Evolutionary conservation across 2,329 filamentous ascomycete genomes (phyloP).

Genomic region (Penicillium sp.): DNA sequence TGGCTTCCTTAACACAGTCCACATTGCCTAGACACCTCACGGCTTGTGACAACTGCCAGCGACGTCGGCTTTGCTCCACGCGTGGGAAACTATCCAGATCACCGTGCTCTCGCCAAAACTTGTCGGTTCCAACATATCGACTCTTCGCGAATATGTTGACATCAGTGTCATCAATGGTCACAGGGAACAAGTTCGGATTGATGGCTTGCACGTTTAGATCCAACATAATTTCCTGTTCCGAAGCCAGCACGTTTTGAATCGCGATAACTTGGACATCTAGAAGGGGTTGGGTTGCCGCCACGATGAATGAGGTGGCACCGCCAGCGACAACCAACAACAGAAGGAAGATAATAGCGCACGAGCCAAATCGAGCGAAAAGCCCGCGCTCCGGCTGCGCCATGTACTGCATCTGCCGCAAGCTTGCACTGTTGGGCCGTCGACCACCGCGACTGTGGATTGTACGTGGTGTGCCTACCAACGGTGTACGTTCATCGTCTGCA

Average conservation of each 20-base stretch:
- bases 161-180: conserved; percentile 82
- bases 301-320: conserved; percentile 83
- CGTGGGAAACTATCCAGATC: conserved; percentile 31
- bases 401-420: conserved; percentile 69
- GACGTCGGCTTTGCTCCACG: conserved; percentile 32
- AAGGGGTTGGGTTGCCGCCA: conserved; percentile 86
- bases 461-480: conserved; percentile 64
- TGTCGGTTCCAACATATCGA: conserved; percentile 70
- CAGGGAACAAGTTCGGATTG: conserved; percentile 89
- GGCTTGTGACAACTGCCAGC: conserved; percentile 30
- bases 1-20: conserved; percentile 19
- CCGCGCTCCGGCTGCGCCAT: conserved; percentile 63
- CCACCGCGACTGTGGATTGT: conserved; percentile 57
- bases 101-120: conserved; percentile 38
- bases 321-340: conserved; percentile 78
- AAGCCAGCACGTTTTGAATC: conserved; percentile 87
- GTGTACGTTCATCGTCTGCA: conserved; percentile 84
- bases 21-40: conserved; percentile 25
- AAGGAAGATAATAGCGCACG: conserved; percentile 78
- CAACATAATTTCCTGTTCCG: conserved; percentile 91
- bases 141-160: conserved; percentile 94
- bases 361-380: conserved; percentile 73
- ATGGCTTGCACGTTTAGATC: conserved; percentile 83
- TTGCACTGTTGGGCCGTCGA: conserved; percentile 55
- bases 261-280: conserved; percentile 72